These are phyloP conservation scores for Theobroma cacao DNA, from an alignment of 345 rosid genomes.

Conservation along the genomic window DNA sequence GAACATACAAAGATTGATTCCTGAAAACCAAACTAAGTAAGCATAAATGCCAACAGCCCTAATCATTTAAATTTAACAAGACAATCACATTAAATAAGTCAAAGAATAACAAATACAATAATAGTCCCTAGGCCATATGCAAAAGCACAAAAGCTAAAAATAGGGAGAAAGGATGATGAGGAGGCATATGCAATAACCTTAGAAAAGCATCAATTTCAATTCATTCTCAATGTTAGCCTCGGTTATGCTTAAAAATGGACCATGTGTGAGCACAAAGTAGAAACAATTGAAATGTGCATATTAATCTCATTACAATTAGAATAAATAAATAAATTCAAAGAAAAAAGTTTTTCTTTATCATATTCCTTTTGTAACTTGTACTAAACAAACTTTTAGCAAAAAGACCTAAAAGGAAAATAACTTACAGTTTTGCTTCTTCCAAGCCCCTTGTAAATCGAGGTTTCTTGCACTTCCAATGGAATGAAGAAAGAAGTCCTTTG, in stretches of 20 bases:
- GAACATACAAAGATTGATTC: neutral
- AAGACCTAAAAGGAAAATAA: constrained; percentile 11
- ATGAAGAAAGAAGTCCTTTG: constrained; percentile 82
- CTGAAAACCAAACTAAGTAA: neutral
- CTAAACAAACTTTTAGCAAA: neutral
- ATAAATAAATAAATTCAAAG: neutral
- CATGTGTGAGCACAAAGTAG: neutral
- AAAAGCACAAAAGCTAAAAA: neutral
- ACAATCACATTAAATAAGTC: neutral
- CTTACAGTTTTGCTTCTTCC: constrained; percentile 91
- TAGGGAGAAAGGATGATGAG: neutral
- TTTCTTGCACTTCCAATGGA: constrained; percentile 88
- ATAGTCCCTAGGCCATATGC: neutral
- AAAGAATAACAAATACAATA: neutral
- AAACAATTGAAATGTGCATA: neutral
- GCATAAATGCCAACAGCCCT: neutral
- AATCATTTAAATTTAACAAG: neutral
- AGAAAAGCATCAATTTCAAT: neutral
- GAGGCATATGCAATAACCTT: neutral
- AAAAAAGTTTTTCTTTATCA: neutral
- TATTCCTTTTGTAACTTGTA: neutral
- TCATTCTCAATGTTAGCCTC: neutral
- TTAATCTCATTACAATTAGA: neutral
- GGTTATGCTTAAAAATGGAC: neutral
- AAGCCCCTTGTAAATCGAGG: constrained; percentile 67